A percentile compares a stretch with the other conserved stretches of the same genome.
Conservation (phyloP, 2,329 filamentous ascomycete species). For the Monosporascus sp. region DNA sequence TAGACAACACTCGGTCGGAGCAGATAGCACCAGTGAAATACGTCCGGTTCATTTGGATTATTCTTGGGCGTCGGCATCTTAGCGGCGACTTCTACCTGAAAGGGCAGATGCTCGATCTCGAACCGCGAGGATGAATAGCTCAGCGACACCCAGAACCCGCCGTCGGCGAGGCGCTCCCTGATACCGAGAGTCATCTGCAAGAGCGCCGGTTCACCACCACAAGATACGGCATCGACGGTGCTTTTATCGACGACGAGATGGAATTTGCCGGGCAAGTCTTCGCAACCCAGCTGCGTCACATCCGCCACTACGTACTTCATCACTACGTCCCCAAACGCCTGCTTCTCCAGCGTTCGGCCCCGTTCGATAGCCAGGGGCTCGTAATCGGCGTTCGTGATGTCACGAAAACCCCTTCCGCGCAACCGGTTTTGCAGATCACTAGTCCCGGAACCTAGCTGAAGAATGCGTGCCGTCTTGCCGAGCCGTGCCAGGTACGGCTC, state of each 20-base stretch:
- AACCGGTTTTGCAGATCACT: constrained; percentile 45
- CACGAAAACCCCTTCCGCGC: constrained; percentile 34
- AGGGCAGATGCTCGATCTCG: constrained; percentile 30
- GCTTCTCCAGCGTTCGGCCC: constrained; percentile 34
- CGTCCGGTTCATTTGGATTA: constrained; percentile 38
- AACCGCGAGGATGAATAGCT: constrained; percentile 42
- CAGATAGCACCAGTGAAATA: constrained; percentile 42
- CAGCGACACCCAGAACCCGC: constrained; percentile 41
- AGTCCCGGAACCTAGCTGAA: constrained; percentile 45
- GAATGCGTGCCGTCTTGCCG: constrained; percentile 26
- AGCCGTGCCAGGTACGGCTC: constrained; percentile 31
- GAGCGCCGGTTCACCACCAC: constrained; percentile 34
- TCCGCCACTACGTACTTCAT: constrained; percentile 41
- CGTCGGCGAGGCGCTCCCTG: constrained; percentile 26
- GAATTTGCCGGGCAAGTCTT: constrained; percentile 21
- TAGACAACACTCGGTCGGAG: constrained; percentile 25
- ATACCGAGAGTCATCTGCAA: constrained; percentile 34
- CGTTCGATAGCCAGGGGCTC: constrained; percentile 42
- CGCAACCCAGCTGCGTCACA: constrained; percentile 31
- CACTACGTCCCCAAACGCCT: constrained; percentile 37
- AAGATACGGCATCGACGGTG: constrained; percentile 44
- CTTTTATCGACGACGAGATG: constrained; percentile 45
- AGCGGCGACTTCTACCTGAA: constrained; percentile 36
- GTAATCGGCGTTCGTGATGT: constrained; percentile 46
- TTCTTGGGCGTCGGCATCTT: constrained; percentile 37